Evolutionary conservation across 2,329 filamentous ascomycete genomes (phyloP).

Genomic region (Cordyceps pruinosa): DNA sequence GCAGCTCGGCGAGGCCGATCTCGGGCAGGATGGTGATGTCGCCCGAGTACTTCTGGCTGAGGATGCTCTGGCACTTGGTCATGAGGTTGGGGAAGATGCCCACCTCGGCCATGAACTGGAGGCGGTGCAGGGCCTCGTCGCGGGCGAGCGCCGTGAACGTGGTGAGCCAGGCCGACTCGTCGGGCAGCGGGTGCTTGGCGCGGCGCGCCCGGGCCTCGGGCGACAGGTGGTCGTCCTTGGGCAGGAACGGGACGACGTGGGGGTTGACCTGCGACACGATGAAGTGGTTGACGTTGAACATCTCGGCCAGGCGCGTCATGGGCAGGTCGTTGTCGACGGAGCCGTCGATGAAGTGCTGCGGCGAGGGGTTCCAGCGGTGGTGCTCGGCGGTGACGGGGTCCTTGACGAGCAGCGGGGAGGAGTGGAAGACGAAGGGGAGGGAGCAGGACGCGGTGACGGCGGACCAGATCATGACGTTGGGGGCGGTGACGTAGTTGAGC

Average conservation of each 20-base stretch:
- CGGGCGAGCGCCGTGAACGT: slow-evolving; percentile 66
- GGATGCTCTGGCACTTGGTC: slow-evolving; percentile 70
- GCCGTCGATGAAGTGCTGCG: slow-evolving; percentile 85
- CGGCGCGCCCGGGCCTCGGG: slow-evolving; percentile 26
- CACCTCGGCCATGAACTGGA: slow-evolving; percentile 73
- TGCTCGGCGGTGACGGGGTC: slow-evolving; percentile 73
- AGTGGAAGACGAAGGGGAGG: slow-evolving; percentile 77
- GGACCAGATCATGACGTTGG: slow-evolving; percentile 94
- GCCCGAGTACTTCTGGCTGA: slow-evolving; percentile 87
- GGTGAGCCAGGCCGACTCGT: slow-evolving; percentile 53
- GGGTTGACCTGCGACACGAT: slow-evolving; percentile 97
- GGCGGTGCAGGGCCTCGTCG: slow-evolving; percentile 70
- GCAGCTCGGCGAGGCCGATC: slow-evolving; percentile 66
- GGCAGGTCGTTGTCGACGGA: slow-evolving; percentile 92
- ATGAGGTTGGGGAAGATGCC: slow-evolving; percentile 73
- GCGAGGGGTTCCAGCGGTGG: slow-evolving; percentile 77
- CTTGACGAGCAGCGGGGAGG: slow-evolving; percentile 74
- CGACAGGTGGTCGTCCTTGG: slow-evolving; percentile 59
- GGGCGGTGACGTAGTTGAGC: slow-evolving; percentile 87
- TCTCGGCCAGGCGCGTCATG: slow-evolving; percentile 80
- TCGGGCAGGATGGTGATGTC: slow-evolving; percentile 91
- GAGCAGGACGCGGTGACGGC: slow-evolving; percentile 95
- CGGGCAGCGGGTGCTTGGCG: slow-evolving; percentile 22
- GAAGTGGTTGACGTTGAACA: slow-evolving; percentile 98
- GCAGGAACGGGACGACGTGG: slow-evolving; percentile 80